phyloP scores from a whole-genome alignment of 305 asterid genomes.

The Ajuga reptans region DNA sequence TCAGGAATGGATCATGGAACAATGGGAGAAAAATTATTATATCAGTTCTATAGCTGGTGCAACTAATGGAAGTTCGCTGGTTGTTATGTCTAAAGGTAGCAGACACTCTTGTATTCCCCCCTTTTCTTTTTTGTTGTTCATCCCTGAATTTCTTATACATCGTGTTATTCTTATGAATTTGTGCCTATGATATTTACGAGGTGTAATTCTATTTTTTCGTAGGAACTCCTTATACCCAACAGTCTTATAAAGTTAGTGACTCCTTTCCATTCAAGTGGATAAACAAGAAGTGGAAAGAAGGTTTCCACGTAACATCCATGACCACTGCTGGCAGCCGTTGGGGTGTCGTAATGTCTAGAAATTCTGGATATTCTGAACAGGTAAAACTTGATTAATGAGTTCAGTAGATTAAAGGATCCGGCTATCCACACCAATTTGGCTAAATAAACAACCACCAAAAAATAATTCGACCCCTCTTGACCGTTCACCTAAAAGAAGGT shows the following conservation, averaged over 20 bases:
- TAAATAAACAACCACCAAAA: no score
- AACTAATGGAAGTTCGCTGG: constrained; percentile 85
- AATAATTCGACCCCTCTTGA: no score
- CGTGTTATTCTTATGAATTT: neutral
- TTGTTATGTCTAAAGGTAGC: constrained; percentile 95
- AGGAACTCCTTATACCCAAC: constrained; percentile 80
- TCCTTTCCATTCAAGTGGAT: constrained; percentile 85
- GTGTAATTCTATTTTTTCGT: constrained; percentile 7
- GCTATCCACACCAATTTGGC: neutral
- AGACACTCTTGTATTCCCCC: neutral
- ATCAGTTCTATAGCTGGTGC: constrained; percentile 99
- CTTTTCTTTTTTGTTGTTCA: neutral
- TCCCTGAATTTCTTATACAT: neutral
- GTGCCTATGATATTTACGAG: neutral
- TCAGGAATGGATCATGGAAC: constrained; percentile 99
- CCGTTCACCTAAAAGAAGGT: neutral
- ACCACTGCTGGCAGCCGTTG: constrained; percentile 82
- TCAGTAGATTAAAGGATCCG: neutral
- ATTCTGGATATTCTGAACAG: constrained; percentile 73
- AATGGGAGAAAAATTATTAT: constrained; percentile 94
- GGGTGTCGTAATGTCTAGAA: constrained; percentile 84
- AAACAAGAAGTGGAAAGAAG: constrained; percentile 81
- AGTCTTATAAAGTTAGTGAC: constrained; percentile 75
- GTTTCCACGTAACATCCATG: constrained; percentile 79
- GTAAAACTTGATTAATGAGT: constrained; percentile 25